Evolutionary conservation across 108 stramenopile genomes (phyloP).

Genomic region (Nitzschia inconspicua): DNA sequence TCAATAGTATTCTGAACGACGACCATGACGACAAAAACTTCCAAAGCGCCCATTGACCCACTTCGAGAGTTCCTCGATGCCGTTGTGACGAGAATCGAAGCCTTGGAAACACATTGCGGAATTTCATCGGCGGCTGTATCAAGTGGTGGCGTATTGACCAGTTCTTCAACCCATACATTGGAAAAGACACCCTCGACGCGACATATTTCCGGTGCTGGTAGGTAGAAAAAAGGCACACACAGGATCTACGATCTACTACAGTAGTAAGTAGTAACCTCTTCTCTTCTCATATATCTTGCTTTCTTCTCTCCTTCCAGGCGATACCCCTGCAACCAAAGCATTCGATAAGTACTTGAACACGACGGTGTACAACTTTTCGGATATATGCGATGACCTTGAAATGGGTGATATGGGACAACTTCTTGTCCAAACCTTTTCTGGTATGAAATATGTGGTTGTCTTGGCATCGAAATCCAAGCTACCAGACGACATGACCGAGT

Average conservation of each 20-base stretch:
- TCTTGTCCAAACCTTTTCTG: constrained; percentile 46
- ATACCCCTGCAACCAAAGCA: constrained; percentile 58
- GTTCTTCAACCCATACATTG: neutral
- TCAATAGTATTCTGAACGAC: too few species aligned
- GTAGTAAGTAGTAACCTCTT: too few species aligned
- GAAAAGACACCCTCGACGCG: constrained; percentile 28
- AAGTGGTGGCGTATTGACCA: neutral
- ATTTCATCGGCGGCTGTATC: neutral
- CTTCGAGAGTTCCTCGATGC: constrained; percentile 34
- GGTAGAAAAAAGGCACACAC: constrained; percentile 2
- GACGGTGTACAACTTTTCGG: constrained; percentile 59
- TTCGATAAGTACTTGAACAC: constrained; percentile 64
- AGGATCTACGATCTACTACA: too few species aligned
- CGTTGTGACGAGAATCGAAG: constrained; percentile 25
- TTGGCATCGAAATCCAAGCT: constrained; percentile 63
- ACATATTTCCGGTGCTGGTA: constrained; percentile 29
- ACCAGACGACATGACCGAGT: constrained; percentile 42
- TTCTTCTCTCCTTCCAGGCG: constrained; percentile 15
- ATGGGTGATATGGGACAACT: constrained; percentile 52
- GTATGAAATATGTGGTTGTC: constrained; percentile 60
- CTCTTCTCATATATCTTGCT: too few species aligned
- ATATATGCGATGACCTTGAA: constrained; percentile 64
- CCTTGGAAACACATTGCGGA: constrained; percentile 35
- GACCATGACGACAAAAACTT: neutral
- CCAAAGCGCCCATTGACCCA: too few species aligned